These are phyloP conservation scores for Paecilomyces variotii DNA, from an alignment of 2,329 filamentous ascomycete species.

Conservation along the genomic window DNA sequence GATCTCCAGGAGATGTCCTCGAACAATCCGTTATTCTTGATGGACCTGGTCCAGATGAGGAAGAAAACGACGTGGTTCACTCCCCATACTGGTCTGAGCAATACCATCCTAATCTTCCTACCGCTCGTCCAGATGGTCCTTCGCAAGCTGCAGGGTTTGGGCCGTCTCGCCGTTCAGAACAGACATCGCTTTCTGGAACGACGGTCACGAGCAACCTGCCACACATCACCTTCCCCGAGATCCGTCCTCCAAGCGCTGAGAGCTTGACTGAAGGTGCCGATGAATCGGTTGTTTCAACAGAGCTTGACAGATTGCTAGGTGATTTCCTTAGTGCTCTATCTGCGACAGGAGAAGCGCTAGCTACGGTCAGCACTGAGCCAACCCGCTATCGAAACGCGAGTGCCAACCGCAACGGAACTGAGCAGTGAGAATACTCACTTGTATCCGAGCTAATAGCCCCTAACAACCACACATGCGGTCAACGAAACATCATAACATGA, in stretches of 20 bases:
- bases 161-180: not conserved
- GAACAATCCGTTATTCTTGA: conserved; percentile 47
- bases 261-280: conserved; percentile 30
- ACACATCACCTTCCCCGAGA: conserved; percentile 28
- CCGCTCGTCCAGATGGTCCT: not conserved
- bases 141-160: conserved; percentile 13
- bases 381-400: not conserved
- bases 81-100: conserved; percentile 11
- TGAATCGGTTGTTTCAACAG: conserved; percentile 27
- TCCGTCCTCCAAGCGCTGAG: conserved; percentile 30
- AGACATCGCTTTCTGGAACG: not conserved
- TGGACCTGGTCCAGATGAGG: conserved; percentile 46
- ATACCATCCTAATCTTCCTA: conserved; percentile 18
- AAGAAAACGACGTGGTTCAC: conserved; percentile 30
- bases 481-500: not conserved
- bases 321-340: conserved; percentile 32
- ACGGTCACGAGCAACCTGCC: conserved; percentile 5
- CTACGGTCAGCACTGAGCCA: not conserved
- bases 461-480: not conserved
- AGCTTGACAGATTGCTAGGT: conserved; percentile 34
- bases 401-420: not conserved
- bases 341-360: conserved; percentile 26
- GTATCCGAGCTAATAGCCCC: not conserved
- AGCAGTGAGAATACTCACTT: not conserved
- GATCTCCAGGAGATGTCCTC: not conserved